Evolutionary conservation across 805 yeast genomes (phyloP).

Genomic region (Teunomyces kruisii): DNA sequence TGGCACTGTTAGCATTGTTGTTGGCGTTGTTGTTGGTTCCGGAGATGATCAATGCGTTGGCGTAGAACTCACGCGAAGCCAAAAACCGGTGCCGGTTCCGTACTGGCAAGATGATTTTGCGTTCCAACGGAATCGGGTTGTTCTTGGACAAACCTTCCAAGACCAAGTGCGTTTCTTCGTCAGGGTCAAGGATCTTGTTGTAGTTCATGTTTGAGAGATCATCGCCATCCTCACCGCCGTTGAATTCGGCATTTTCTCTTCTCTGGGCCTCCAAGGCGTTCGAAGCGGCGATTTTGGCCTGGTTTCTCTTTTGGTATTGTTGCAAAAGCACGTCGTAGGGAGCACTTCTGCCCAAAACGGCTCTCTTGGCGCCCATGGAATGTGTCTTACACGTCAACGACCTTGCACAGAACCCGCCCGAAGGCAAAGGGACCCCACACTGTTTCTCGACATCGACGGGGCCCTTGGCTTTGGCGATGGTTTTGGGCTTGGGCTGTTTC

Average conservation of each 20-base stretch:
- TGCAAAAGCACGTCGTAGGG: constrained; percentile 87
- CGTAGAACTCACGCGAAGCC: constrained; percentile 92
- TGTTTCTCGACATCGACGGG: constrained; percentile 91
- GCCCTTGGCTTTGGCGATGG: constrained; percentile 62
- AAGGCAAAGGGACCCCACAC: constrained; percentile 92
- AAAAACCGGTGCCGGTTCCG: constrained; percentile 70
- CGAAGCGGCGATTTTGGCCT: constrained; percentile 82
- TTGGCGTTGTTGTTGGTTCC: constrained; percentile 46
- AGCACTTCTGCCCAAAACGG: constrained; percentile 90
- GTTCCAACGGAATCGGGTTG: constrained; percentile 79
- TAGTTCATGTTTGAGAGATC: constrained; percentile 32
- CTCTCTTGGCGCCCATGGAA: constrained; percentile 97
- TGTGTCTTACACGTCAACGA: constrained; percentile 96
- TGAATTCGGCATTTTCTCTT: constrained; percentile 57
- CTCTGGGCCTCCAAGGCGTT: constrained; percentile 79
- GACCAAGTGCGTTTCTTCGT: constrained; percentile 90
- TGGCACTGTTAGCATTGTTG: constrained; percentile 7
- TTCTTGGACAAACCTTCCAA: constrained; percentile 84
- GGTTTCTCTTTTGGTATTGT: constrained; percentile 89
- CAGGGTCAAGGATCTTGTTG: constrained; percentile 66
- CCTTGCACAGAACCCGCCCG: constrained; percentile 95
- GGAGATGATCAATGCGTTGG: constrained; percentile 73
- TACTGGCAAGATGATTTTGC: constrained; percentile 68
- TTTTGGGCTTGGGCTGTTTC: constrained; percentile 35
- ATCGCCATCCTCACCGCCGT: constrained; percentile 23